A percentile compares a stretch with the other conserved stretches of the same genome.
Conservation (phyloP, 768 basidiomycete species). For the Tylopilus balloui region DNA sequence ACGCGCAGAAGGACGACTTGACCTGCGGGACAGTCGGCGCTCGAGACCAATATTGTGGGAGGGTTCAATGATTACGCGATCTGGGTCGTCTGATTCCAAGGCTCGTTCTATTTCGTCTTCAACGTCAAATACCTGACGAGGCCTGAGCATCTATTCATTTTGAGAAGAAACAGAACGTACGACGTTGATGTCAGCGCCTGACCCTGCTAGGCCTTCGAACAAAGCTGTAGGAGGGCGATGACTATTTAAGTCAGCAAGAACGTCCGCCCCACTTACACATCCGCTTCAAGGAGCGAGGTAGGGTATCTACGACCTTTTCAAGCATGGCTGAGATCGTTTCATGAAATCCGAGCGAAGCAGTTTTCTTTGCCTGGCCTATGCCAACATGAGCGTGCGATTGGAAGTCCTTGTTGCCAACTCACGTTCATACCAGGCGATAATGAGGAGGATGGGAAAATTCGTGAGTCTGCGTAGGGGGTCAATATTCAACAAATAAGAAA, state of each 20-base stretch:
- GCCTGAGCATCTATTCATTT: neutral
- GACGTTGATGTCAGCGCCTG: slow-evolving; percentile 67
- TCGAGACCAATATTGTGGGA: slow-evolving; percentile 12
- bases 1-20: slow-evolving; percentile 31
- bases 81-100: slow-evolving; percentile 3
- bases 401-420: slow-evolving; percentile 1
- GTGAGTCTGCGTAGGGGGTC: slow-evolving; percentile 48
- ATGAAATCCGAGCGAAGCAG: slow-evolving; percentile 59
- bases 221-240: slow-evolving; percentile 46
- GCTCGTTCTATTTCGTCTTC: slow-evolving; percentile 47
- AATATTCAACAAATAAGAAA: neutral
- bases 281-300: slow-evolving; percentile 73
- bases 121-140: slow-evolving; percentile 67
- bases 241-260: neutral
- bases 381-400: neutral
- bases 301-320: slow-evolving; percentile 66
- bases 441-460: slow-evolving; percentile 77
- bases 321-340: slow-evolving; percentile 66
- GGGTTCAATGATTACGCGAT: slow-evolving; percentile 13
- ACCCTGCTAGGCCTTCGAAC: slow-evolving; percentile 75
- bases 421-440: slow-evolving; percentile 83
- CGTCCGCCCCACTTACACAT: slow-evolving; percentile 49
- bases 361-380: slow-evolving; percentile 57
- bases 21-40: slow-evolving; percentile 32
- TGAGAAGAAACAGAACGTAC: slow-evolving; percentile 36